These are phyloP conservation scores for Eremothecium gossypii DNA, from an alignment of 1,139 yeast genomes.

Conservation along the genomic window DNA sequence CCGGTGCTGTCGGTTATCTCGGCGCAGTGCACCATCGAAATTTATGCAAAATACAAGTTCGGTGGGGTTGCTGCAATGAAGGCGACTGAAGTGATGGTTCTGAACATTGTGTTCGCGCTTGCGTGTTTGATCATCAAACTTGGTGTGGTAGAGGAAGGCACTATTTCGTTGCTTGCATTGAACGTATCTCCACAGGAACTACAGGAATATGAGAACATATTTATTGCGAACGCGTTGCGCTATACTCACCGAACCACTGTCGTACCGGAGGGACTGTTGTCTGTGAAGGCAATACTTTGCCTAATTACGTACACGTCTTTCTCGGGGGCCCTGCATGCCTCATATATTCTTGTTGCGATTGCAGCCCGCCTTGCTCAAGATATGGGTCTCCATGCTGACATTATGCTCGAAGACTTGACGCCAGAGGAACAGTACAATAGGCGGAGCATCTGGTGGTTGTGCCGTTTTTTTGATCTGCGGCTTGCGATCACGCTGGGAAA, in stretches of 20 bases:
- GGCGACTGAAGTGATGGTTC: constrained; percentile 2
- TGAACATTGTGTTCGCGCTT: constrained; percentile 6
- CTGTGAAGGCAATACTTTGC: constrained; percentile 10
- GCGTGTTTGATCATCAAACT: constrained; percentile 1
- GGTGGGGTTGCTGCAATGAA: constrained; percentile 1
- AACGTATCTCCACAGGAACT: constrained; percentile 3
- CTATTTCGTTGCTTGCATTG: neutral
- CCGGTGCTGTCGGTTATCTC: constrained; percentile 4
- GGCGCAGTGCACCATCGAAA: neutral
- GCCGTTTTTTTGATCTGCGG: constrained; percentile 10
- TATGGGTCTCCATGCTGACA: constrained; percentile 12
- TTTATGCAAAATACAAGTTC: neutral
- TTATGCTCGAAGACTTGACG: constrained; percentile 6
- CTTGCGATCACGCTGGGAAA: constrained; percentile 8
- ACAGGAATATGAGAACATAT: constrained; percentile 9
- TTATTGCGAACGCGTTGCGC: constrained; percentile 10
- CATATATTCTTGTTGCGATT: constrained; percentile 10
- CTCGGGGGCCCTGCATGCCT: constrained; percentile 9
- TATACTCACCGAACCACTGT: constrained; percentile 10
- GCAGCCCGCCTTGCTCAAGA: constrained; percentile 13
- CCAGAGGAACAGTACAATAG: constrained; percentile 5
- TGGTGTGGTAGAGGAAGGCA: neutral
- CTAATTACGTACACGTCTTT: constrained; percentile 8
- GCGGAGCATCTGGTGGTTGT: constrained; percentile 12
- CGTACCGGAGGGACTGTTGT: constrained; percentile 11